Evolutionary conservation across 257 asterid genomes (phyloP), one percentile per base, ranked within the genome.

Genomic region (Primulina eburnea): DNA sequence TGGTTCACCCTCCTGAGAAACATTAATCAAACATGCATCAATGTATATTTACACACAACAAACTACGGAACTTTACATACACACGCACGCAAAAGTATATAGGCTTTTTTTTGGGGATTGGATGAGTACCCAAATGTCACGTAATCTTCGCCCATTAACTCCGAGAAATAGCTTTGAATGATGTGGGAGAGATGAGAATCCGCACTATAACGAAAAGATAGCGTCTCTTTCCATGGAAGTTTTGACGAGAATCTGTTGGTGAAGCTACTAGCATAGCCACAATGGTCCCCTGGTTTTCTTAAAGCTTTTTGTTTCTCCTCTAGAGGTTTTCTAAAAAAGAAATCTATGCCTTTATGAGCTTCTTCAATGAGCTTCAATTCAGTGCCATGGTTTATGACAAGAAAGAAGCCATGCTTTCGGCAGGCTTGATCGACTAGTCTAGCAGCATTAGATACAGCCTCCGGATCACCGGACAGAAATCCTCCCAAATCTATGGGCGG

Each of bases 181-280:
- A 73, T 56, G 70, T 43, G 38, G 6, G 77, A 38, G 62, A 17
- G 62, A 8, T 56, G 79, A 11, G 18, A 37, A 17, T 87, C 87
- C 7, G 78, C 85, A 55, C 72, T 79, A 47, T 85, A 85, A 12
- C 73, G 75, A 12, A 88, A 77, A 53, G 97, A 85, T 30, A 90
- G 80, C 3, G 97, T 90, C 59, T 90, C 97, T 72, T 90, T 90
- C 97, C 96, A 90, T 2, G 97, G 96, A 63, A 90, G 96, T 38
- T 90, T 88, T 17, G 86, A 77, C 10, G 97, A 83, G 78, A 90
- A 90, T 67, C 97, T 74, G 55, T 63, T 73, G 11, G 88, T 85
- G 63, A 90, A 90, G 78, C 97, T 90, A 69, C 95, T 90, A 8
- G 97, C 80, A 64, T 90, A 90, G 47, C 97, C 96, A 70, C 84